Percentiles rank a stretch among this genome's conserved stretches.
Evolutionary conservation across 495 filamentous ascomycete genomes (phyloP).

Genomic region (Talaromyces adpressus): DNA sequence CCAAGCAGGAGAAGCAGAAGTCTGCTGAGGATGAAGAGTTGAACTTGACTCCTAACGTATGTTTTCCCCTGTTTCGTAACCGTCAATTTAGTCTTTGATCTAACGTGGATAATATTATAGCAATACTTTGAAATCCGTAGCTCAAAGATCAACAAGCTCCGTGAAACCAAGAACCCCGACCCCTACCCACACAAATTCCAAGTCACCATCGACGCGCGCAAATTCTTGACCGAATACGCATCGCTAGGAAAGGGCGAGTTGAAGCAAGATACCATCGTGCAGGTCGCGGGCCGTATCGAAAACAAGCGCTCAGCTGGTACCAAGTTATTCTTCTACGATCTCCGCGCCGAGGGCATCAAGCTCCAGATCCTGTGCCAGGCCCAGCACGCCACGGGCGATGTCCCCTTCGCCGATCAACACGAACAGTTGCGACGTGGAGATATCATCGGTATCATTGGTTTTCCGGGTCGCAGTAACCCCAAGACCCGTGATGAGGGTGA

Average conservation of each 20-base stretch:
- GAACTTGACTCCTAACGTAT: conserved; percentile 84
- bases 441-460: conserved; percentile 83
- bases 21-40: conserved; percentile 63
- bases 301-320: conserved; percentile 74
- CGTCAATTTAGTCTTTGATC: background rate
- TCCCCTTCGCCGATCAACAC: conserved; percentile 77
- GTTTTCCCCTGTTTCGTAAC: conserved; percentile 13
- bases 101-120: conserved; percentile 30
- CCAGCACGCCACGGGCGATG: conserved; percentile 55
- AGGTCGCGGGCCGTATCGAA: conserved; percentile 79
- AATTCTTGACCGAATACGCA: conserved; percentile 68
- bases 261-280: conserved; percentile 61
- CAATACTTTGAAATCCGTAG: conserved; percentile 98
- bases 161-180: conserved; percentile 70
- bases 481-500: conserved; percentile 84
- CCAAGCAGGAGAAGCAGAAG: conserved; percentile 58
- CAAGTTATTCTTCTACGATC: conserved; percentile 92
- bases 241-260: conserved; percentile 80
- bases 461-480: conserved; percentile 80
- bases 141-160: conserved; percentile 75
- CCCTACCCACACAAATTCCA: conserved; percentile 98
- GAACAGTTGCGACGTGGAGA: conserved; percentile 86
- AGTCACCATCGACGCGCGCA: conserved; percentile 66
- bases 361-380: conserved; percentile 89
- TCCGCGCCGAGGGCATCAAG: conserved; percentile 74